Conservation (phyloP, 2,329 filamentous ascomycete genomes). For the Neonectria coccinea region DNA sequence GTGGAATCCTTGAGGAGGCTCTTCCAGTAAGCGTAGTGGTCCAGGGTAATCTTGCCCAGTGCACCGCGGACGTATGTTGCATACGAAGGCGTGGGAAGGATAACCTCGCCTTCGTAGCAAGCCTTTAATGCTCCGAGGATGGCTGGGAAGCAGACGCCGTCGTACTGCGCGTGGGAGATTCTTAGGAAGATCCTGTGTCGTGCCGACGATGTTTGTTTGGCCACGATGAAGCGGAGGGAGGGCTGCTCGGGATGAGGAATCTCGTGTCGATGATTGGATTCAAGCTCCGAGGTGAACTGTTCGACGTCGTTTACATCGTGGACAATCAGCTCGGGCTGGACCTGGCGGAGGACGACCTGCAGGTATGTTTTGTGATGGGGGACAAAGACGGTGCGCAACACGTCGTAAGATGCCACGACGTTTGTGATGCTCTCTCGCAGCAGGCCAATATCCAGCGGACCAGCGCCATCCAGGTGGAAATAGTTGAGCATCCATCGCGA, state of each 20-base stretch:
- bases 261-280: not conserved
- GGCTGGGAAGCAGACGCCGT: constrained; percentile 31
- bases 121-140: constrained; percentile 25
- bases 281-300: constrained; percentile 22
- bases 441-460: constrained; percentile 16
- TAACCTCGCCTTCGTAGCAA: constrained; percentile 24
- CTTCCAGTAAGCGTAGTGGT: constrained; percentile 30
- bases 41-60: not conserved
- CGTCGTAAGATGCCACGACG: constrained; percentile 28
- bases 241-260: constrained; percentile 1
- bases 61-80: constrained; percentile 20
- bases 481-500: constrained; percentile 41
- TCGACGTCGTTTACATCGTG: constrained; percentile 26
- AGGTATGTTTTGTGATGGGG: constrained; percentile 20
- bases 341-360: constrained; percentile 31
- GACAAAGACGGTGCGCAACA: constrained; percentile 37
- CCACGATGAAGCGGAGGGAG: constrained; percentile 26
- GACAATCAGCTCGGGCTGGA: constrained; percentile 19
- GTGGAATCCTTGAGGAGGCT: constrained; percentile 17
- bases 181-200: constrained; percentile 31
- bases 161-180: constrained; percentile 35
- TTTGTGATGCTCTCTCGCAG: constrained; percentile 32
- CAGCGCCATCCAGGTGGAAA: constrained; percentile 27
- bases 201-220: constrained; percentile 14
- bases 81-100: constrained; percentile 10